Base-by-base conservation (phyloP, 208 protist species). In the Endotrypanum monterogeii region DNA sequence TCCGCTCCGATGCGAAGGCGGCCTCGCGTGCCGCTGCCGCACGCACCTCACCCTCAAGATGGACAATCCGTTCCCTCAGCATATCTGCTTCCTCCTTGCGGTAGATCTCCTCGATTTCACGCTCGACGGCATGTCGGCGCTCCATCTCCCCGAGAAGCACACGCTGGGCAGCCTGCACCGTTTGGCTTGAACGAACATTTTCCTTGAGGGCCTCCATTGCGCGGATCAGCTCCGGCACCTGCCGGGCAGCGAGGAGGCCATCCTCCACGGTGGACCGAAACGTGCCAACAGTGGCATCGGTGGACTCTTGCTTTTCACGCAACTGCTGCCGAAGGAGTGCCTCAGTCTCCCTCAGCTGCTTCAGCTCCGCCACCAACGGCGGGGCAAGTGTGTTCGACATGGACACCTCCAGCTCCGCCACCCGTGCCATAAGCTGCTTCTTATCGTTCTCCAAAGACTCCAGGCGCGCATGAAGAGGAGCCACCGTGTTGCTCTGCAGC, bases 331-430 rank as follows among this genome's bases (percentile, higher is more conserved):
- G 84, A 12, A 93, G 79, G 16, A 91, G 54, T 5, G 76, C 74
- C 55, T 95, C 87, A 0, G 84, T 82, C 37, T 80, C 71, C 18
- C 88, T 83, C 41, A 95, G 83, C 67, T 84, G 83, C 50, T 78
- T 78, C 35, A 95, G 60, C 78, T 95, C 91, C 12, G 73, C 74
- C 57, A 92, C 78, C 9, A 91, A 73, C 23, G 91, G 77, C 52
- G 79, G 81, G 2, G 85, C 67, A 9, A 80, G 73, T n/a, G 73
- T 67, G 52, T 67, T 71, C 50, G 74, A 62, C 60, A 85, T 69
- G 20, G 76, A 74, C 67, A 82, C 79, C 65, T 84, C 83, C 30
- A 85, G 65, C 44, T 88, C 83, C 48, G 76, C 67, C 28, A 93
- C 74, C 30, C 80, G 85, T 0, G 25, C 56, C 61, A 67, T 67